Conservation (phyloP, 345 rosid species). For the Gossypium sturtianum region DNA sequence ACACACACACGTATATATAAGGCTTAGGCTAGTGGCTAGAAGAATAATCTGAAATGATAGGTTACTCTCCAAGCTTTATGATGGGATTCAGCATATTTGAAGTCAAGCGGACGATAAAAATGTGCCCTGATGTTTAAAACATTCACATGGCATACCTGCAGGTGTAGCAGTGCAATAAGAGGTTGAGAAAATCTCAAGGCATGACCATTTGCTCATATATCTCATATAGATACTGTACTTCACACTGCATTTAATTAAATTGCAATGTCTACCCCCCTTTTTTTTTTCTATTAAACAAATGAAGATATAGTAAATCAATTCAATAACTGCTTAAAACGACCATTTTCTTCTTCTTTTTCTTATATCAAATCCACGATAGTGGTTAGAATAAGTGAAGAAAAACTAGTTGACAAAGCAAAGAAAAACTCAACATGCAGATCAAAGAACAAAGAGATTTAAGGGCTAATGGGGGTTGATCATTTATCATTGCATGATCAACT, state of each 20-base stretch:
- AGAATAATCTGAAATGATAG: neutral
- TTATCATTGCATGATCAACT: neutral
- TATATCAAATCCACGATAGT: conserved; percentile 12
- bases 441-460: neutral
- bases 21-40: neutral
- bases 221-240: conserved; percentile 5
- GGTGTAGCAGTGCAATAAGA: neutral
- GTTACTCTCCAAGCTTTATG: no score
- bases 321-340: conserved; percentile 12
- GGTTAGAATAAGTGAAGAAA: conserved; percentile 6
- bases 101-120: no score
- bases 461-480: neutral
- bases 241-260: conserved; percentile 1
- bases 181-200: neutral
- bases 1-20: neutral
- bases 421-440: conserved; percentile 14
- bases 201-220: neutral
- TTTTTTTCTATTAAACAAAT: conserved; percentile 18
- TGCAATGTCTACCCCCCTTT: neutral
- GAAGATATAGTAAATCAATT: conserved; percentile 16
- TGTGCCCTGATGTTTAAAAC: neutral
- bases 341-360: neutral
- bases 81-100: no score
- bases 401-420: conserved; percentile 13
- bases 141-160: conserved; percentile 12